Evolutionary conservation across 345 rosid genomes (phyloP).

Genomic region (Diplotaxis tenuifolia): DNA sequence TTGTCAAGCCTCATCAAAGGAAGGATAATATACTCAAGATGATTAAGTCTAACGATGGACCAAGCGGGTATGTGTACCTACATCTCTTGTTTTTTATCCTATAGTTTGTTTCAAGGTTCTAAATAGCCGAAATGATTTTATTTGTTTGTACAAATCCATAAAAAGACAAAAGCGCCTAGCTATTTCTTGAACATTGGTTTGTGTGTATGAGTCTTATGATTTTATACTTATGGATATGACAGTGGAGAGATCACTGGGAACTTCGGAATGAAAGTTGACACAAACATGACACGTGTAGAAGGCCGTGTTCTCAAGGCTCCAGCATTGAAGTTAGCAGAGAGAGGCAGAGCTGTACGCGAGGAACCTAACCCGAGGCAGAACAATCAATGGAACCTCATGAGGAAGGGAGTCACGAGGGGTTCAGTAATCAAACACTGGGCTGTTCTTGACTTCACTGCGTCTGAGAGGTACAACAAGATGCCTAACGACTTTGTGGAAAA

Average conservation of each 20-base stretch:
- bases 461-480: conserved; percentile 33
- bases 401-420: conserved; percentile 59
- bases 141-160: no score
- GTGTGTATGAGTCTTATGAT: conserved; percentile 8
- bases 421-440: conserved; percentile 65
- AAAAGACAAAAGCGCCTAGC: no score
- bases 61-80: conserved; percentile 58
- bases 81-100: not conserved
- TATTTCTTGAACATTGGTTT: no score
- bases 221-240: conserved; percentile 25
- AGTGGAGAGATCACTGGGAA: conserved; percentile 56
- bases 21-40: conserved; percentile 45
- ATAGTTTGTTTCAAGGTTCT: no score
- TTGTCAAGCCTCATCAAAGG: conserved; percentile 50
- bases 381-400: conserved; percentile 73
- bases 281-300: conserved; percentile 55
- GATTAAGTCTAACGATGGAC: conserved; percentile 53
- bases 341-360: conserved; percentile 39
- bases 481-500: conserved; percentile 36
- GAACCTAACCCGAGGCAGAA: conserved; percentile 47
- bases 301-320: conserved; percentile 83
- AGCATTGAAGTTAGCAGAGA: conserved; percentile 47
- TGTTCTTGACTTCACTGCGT: conserved; percentile 59
- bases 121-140: no score
- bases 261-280: conserved; percentile 65